Evolutionary conservation across 257 asterid species (phyloP), one percentile per base, ranked within the genome.

Genomic region (Solanum paucissectum): DNA sequence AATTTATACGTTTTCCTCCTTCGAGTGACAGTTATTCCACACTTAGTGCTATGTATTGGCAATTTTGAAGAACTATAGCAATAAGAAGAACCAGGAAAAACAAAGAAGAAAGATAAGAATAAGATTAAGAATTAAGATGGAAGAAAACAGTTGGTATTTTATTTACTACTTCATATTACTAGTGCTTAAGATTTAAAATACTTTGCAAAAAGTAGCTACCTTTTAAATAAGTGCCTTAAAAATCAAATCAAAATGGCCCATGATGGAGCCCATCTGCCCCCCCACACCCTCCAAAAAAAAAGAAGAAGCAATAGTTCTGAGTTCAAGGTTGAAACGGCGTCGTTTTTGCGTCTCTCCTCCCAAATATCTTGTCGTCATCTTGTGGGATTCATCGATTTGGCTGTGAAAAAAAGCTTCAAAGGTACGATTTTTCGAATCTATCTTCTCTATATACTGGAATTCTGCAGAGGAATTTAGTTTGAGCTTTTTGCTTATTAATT

Each of bases 221-320:
- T 71, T 71, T 71, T 32, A 71, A 71, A 71, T 71, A 71, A 32
- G 12, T 71, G n/a, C 77, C 77, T 20, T 32, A 13, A 71, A 71
- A 62, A n/a, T 62, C 32, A 62, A 62, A 68, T 62, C 71, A 62
- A 23, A 68, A 7, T 71, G 12, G 38, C 64, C 66, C 66, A 55
- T 20, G 64, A 55, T 18, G n/a, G 62, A 49, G 3, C 62, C 23
- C 64, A 38, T 9, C 36, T 5, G 5, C 6, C 38, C 7, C 6
- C 0, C 16, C 14, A 5, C 49, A 0, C 6, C 2, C 21, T 1
- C 64, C 10, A 49, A 49, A 12, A 4, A 16, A 6, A 5, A 3
- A 58, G 6, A 21, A 29, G 9, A 3, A 60, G 12, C 68, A 9
- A 21, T 23, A 60, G 12, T 29, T 29, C 32, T 29, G 32, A 29